These are phyloP conservation scores for Thielaviopsis punctulata DNA, from an alignment of 2,329 filamentous ascomycete species.

Conservation along the genomic window DNA sequence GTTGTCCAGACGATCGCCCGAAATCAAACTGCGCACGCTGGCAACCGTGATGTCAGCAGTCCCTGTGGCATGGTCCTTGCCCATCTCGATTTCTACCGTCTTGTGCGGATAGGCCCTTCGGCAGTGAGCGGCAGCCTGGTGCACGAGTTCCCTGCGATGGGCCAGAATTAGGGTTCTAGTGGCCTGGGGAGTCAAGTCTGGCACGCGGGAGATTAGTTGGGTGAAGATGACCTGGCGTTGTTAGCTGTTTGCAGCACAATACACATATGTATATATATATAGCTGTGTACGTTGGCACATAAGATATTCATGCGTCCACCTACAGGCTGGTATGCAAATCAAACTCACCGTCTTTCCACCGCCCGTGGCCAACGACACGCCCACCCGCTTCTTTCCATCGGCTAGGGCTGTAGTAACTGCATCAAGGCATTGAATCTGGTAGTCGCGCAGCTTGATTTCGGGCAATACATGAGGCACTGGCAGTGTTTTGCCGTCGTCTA, in stretches of 20 bases:
- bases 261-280: no score
- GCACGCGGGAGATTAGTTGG: conserved; percentile 69
- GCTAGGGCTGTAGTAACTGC: conserved; percentile 54
- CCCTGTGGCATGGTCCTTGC: conserved; percentile 56
- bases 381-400: conserved; percentile 59
- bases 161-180: conserved; percentile 78
- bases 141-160: conserved; percentile 81
- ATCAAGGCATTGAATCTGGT: conserved; percentile 84
- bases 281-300: conserved; percentile 1
- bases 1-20: conserved; percentile 58
- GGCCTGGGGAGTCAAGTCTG: conserved; percentile 35
- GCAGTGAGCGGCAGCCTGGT: conserved; percentile 84
- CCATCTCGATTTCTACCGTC: conserved; percentile 84
- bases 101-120: conserved; percentile 62
- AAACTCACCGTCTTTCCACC: conserved; percentile 64
- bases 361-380: conserved; percentile 74
- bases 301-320: conserved; percentile 8
- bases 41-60: conserved; percentile 83
- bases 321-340: not conserved
- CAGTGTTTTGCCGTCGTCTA: not conserved
- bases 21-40: conserved; percentile 71
- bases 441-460: conserved; percentile 52
- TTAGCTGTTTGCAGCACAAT: no score
- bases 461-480: not conserved
- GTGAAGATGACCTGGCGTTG: conserved; percentile 70